Conservation (phyloP, 148 eudicot genomes). For the Pouteria glomerata region DNA sequence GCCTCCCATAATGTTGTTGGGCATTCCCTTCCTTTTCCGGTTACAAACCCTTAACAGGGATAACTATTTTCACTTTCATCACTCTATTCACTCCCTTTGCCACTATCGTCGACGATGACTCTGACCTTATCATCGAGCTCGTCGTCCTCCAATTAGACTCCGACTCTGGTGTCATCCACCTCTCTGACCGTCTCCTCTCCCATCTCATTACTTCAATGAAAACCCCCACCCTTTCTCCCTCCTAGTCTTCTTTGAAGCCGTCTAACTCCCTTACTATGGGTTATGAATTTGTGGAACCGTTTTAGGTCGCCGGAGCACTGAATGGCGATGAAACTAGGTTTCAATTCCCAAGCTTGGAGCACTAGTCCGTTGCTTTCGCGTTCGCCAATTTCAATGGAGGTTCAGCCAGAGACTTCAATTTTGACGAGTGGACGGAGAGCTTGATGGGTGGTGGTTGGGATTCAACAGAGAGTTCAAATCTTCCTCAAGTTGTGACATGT, state of each 20-base stretch:
- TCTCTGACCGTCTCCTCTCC: conserved; percentile 52
- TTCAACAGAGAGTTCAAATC: conserved; percentile 34
- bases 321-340: conserved; percentile 40
- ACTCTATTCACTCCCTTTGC: conserved; percentile 7
- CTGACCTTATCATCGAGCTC: conserved; percentile 47
- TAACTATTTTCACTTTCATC: conserved; percentile 20
- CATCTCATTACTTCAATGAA: conserved; percentile 48
- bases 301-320: conserved; percentile 23
- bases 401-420: conserved; percentile 50
- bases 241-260: conserved; percentile 89
- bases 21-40: no score
- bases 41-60: no score
- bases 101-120: conserved; percentile 13
- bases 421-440: conserved; percentile 95
- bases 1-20: no score
- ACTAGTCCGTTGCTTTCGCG: conserved; percentile 37
- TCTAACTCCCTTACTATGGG: conserved; percentile 45
- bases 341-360: conserved; percentile 45
- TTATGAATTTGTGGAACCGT: conserved; percentile 49
- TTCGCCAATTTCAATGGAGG: conserved; percentile 46
- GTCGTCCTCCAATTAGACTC: conserved; percentile 59
- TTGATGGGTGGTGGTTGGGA: conserved; percentile 51
- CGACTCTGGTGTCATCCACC: conserved; percentile 59
- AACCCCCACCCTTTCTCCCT: conserved; percentile 65
- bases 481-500: conserved; percentile 39